Evolutionary conservation across 2,329 filamentous ascomycete genomes (phyloP), one percentile per base, ranked within the genome.

Genomic region (Pyricularia sp.): DNA sequence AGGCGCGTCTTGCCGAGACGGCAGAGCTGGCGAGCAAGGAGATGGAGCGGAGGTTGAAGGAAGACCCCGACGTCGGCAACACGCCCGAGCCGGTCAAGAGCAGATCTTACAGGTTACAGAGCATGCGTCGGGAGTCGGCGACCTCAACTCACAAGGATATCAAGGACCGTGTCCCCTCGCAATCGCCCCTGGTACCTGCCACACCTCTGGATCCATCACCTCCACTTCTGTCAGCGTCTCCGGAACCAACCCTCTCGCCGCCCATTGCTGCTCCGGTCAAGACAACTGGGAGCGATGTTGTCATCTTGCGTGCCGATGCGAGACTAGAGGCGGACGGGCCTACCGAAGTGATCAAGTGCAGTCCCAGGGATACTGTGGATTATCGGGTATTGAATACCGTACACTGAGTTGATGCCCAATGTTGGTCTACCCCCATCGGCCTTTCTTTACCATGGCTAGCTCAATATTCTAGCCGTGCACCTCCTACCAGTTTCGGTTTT

Each of bases 1-100:
- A 88, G 74, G 82, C 84, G 69, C 86, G 88, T 20, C 85, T 96
- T 63, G 79, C 80, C 10, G 84, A 89, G 69, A 88, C 93, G 0
- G 82, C 88, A 67, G 84, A 86, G 36, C 80, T 87, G 68, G 88
- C 90, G 20, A 82, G 82, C 61, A 83, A 83, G 67, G 88, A 92
- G 77, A 83, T 87, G 71, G 83, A 85, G 67, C 84, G 86, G 28
- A 76, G 88, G 25, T 75, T 81, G 69, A 81, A 81, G 17, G 85
- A 90, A 70, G 83, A 86, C 69, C 80, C 83, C 0, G 81, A 82
- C 59, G 71, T 79, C 23, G 77, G 79, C 59, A 78, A 78, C 66
- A 80, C 81, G 69, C 73, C 74, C 4, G 73, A 72, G 17, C 72
- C 79, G 58, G 74, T 74, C 42, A 83, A 82, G 74, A 75, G 79